Evolutionary conservation across 768 basidiomycete species (phyloP).

Genomic region (Tulasnella sp.): DNA sequence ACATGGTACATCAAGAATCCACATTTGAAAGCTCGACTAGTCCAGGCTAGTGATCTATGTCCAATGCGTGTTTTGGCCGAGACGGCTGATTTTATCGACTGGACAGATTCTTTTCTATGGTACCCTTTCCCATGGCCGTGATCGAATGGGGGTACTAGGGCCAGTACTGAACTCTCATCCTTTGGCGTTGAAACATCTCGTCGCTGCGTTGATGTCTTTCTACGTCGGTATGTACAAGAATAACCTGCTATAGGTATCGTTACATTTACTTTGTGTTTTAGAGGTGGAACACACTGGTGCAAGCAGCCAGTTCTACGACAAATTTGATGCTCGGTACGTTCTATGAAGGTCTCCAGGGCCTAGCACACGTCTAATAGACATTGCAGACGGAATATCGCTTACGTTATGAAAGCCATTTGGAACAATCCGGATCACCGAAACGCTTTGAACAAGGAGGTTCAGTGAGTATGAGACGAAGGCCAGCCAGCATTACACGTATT

Average conservation of each 20-base stretch:
- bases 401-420: constrained; percentile 86
- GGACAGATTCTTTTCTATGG: constrained; percentile 65
- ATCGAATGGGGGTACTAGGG: constrained; percentile 66
- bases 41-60: constrained; percentile 52
- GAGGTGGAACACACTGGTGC: constrained; percentile 98
- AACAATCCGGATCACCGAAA: constrained; percentile 81
- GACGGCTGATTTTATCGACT: background rate
- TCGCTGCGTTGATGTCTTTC: constrained; percentile 86
- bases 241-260: background rate
- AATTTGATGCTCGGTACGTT: constrained; percentile 64
- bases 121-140: constrained; percentile 52
- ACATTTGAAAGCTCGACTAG: constrained; percentile 92
- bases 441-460: constrained; percentile 71
- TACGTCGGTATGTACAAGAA: constrained; percentile 65
- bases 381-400: constrained; percentile 73
- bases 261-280: constrained; percentile 30
- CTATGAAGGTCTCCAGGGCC: background rate
- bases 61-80: background rate
- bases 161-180: constrained; percentile 76
- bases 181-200: constrained; percentile 77
- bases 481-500: background rate
- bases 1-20: constrained; percentile 99
- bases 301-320: constrained; percentile 97
- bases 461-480: constrained; percentile 39
- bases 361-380: no score